A percentile compares a stretch with the other conserved stretches of the same genome.
Evolutionary conservation across 169 alveolate genomes (phyloP).

Genomic region (Plasmodium fragile): DNA sequence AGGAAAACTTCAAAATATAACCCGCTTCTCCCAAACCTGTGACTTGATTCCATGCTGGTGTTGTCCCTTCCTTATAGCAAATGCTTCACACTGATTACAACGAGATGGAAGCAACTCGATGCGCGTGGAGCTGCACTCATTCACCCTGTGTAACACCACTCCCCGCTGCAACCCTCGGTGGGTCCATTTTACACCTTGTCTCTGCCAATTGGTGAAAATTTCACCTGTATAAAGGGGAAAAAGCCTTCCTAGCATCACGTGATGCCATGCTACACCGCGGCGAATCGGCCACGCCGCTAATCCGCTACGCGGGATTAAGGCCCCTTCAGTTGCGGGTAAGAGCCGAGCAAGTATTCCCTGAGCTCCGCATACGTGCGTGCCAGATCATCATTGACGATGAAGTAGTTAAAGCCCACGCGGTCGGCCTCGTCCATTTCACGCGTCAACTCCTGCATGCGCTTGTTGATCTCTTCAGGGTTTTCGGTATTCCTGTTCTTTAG

Average conservation of each 20-base stretch:
- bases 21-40: neutral
- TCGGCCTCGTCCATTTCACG: slow-evolving; percentile 87
- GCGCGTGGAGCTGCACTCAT: neutral
- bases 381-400: slow-evolving; percentile 74
- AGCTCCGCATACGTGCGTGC: slow-evolving; percentile 45
- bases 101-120: neutral
- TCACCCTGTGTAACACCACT: neutral
- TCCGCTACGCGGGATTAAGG: neutral
- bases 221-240: neutral
- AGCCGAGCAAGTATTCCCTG: neutral
- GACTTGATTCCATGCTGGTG: neutral
- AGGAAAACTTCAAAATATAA: neutral
- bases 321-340: slow-evolving; percentile 1
- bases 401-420: slow-evolving; percentile 41
- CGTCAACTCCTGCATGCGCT: slow-evolving; percentile 87
- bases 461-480: slow-evolving; percentile 84
- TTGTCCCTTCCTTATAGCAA: neutral
- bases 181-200: neutral
- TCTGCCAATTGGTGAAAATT: neutral
- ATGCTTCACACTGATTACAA: neutral
- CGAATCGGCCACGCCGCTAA: neutral
- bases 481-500: slow-evolving; percentile 90
- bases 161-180: neutral
- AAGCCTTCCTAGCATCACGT: neutral
- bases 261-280: neutral